Evolutionary conservation across 352 stramenopile species (phyloP), one percentile per base, ranked within the genome.

Genomic region (Pythium brassicae): DNA sequence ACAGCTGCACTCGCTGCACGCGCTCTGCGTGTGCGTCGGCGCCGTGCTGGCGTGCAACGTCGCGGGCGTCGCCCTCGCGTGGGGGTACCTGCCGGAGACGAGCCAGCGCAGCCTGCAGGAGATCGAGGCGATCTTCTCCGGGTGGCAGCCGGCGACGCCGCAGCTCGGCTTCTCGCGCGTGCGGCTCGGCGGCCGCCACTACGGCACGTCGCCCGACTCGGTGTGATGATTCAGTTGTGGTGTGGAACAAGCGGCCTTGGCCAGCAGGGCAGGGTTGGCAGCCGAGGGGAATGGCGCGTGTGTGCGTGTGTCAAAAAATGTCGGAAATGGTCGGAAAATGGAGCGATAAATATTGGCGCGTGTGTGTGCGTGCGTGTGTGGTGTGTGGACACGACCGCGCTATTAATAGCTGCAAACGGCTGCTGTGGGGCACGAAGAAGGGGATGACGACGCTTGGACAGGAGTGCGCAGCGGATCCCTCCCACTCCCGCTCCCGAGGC

Each of bases 11-110:
- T 68, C 68, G n/a, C 58, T 57, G 15, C 60, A 72, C 39, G 55
- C 74, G 17, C 79, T 85, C 22, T 53, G 63, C 14, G 15, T 80
- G 29, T 65, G 66, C 15, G 68, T 83, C 2, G 56, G 51, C 2
- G 39, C 68, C 32, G 75, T 91, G 34, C 63, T 85, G 42, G 45
- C 57, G 12, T 82, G 72, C 25, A 89, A 89, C 48, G 23, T 78
- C 15, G 27, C 68, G 2, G 76, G 68, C 2, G 44, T 78, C 8
- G 61, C 79, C 12, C 58, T 89, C 44, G 74, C 77, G 26, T 83
- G 65, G 71, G 73, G 81, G 55, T 93, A 84, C 47, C 58, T 93
- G 15, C 83, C 83, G 2, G 83, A 93, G 66, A 93, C 83, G 10
- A 90, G 77, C 27, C 54, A 75, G 29, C 80, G 80, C 32, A 90